phyloP scores from a whole-genome alignment of 2,329 filamentous ascomycete genomes.

The Penicillium vulpinum region DNA sequence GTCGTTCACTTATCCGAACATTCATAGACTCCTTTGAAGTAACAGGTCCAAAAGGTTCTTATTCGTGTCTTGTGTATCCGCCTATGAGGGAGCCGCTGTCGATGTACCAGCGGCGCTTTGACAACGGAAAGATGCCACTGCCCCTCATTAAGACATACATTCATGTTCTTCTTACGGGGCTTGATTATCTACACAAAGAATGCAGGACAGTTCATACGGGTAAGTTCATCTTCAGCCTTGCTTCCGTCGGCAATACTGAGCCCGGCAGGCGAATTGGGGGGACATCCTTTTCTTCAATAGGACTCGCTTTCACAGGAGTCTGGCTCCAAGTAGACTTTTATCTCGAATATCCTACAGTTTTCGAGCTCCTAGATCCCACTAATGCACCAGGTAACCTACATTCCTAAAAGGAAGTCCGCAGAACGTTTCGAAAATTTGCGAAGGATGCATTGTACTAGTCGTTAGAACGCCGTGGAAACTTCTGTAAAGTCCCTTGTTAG shows the following conservation, averaged over 20 bases:
- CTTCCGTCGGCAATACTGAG: constrained; percentile 18
- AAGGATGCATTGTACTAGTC: no score
- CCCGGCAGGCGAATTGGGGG: no score
- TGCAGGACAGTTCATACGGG: constrained; percentile 46
- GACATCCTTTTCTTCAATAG: no score
- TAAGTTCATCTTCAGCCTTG: constrained; percentile 22
- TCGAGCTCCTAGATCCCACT: no score
- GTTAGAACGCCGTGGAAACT: no score
- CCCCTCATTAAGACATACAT: constrained; percentile 40
- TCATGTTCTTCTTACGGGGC: constrained; percentile 40
- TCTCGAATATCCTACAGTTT: no score
- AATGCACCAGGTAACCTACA: no score
- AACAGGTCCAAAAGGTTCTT: constrained; percentile 29
- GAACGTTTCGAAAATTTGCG: no score
- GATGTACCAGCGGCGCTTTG: constrained; percentile 36
- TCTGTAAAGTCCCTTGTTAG: no score
- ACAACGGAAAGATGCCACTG: constrained; percentile 31
- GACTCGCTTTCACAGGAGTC: no score
- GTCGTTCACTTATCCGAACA: constrained; percentile 36
- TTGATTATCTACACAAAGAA: constrained; percentile 47
- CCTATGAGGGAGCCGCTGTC: constrained; percentile 43
- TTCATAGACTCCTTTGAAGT: constrained; percentile 39
- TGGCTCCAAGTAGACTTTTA: no score
- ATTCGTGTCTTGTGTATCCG: constrained; percentile 42
- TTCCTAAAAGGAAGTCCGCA: no score